Percentiles rank a stretch among this genome's conserved stretches.
Evolutionary conservation across 2,329 filamentous ascomycete genomes (phyloP).

Genomic region (Talaromyces sp.): DNA sequence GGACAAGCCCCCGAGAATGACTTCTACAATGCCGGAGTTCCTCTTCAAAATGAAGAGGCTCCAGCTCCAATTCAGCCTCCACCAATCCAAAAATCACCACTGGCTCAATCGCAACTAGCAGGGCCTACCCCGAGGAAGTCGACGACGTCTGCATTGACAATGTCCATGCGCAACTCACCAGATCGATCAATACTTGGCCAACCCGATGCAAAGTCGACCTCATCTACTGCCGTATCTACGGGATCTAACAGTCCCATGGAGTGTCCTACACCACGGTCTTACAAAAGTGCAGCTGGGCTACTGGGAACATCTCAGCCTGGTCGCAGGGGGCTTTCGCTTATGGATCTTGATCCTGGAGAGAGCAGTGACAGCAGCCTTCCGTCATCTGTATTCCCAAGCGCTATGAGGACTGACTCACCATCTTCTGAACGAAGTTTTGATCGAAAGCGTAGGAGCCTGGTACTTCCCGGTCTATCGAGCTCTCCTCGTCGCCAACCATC

Average conservation of each 20-base stretch:
- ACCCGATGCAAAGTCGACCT: constrained; percentile 52
- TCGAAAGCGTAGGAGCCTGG: constrained; percentile 82
- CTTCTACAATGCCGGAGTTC: not conserved
- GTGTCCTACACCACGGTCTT: constrained; percentile 86
- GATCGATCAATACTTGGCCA: constrained; percentile 51
- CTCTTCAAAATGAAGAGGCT: not conserved
- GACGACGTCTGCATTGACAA: constrained; percentile 55
- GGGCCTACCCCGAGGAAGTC: constrained; percentile 24
- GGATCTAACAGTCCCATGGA: constrained; percentile 88
- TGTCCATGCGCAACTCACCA: constrained; percentile 58
- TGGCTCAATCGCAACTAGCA: constrained; percentile 4
- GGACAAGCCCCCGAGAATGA: constrained; percentile 7
- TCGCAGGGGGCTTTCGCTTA: constrained; percentile 75
- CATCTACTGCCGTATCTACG: constrained; percentile 72
- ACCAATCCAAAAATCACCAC: constrained; percentile 13
- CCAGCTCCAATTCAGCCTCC: not conserved
- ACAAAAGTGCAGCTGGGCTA: constrained; percentile 63
- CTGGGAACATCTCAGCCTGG: constrained; percentile 61
- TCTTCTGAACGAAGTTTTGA: constrained; percentile 85
- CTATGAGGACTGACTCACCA: constrained; percentile 81
- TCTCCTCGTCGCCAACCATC: constrained; percentile 87
- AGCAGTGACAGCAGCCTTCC: constrained; percentile 82
- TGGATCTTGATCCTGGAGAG: constrained; percentile 83
- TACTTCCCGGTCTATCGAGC: constrained; percentile 71
- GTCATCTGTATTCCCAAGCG: constrained; percentile 74